These are phyloP conservation scores for Pythium aquatile DNA, from an alignment of 352 stramenopile species.

Conservation along the genomic window DNA sequence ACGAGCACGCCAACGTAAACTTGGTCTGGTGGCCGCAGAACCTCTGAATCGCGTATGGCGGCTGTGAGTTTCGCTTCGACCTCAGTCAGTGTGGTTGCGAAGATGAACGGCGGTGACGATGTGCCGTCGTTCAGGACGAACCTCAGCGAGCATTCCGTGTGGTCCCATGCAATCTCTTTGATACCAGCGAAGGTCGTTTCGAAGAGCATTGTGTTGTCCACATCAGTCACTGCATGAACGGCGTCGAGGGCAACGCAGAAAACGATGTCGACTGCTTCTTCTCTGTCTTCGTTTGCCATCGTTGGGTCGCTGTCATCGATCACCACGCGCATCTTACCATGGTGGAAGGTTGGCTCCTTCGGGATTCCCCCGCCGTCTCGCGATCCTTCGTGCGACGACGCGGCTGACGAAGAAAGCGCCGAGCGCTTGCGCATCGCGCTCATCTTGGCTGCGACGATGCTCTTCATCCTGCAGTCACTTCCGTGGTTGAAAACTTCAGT, in stretches of 20 bases:
- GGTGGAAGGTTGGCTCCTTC: conserved; percentile 40
- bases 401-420: conserved; percentile 17
- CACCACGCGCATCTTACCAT: conserved; percentile 42
- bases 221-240: conserved; percentile 37
- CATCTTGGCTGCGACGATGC: conserved; percentile 28
- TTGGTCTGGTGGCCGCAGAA: conserved; percentile 40
- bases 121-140: conserved; percentile 42
- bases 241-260: conserved; percentile 40
- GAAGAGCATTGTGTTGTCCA: conserved; percentile 41
- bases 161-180: conserved; percentile 68
- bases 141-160: conserved; percentile 54
- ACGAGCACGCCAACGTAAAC: conserved; percentile 68
- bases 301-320: neutral
- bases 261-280: conserved; percentile 34
- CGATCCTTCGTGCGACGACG: neutral
- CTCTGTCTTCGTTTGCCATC: neutral
- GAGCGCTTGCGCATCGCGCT: conserved; percentile 27
- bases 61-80: conserved; percentile 46
- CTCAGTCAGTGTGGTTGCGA: conserved; percentile 33
- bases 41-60: conserved; percentile 29
- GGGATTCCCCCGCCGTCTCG: neutral
- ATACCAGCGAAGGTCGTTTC: conserved; percentile 37
- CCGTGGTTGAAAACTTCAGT: neutral
- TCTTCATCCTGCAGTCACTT: conserved; percentile 20
- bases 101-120: conserved; percentile 40